These are phyloP conservation scores for Apiospora malaysiana DNA, from an alignment of 2,329 filamentous ascomycete genomes.

Conservation along the genomic window DNA sequence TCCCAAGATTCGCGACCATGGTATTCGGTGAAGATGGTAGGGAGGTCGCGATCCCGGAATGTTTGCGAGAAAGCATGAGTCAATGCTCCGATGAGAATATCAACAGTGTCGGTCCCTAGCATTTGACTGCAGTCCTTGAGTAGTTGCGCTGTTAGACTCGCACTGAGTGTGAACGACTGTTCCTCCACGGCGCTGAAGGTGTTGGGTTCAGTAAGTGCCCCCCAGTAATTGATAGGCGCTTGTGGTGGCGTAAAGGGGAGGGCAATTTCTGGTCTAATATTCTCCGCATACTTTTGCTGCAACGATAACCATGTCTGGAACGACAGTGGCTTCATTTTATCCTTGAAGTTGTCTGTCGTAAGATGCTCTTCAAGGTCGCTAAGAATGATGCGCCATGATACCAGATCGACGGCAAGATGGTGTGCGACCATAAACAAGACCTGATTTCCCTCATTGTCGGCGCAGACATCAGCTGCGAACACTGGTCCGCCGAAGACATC, in stretches of 20 bases:
- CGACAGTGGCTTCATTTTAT: not conserved
- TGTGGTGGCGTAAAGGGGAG: conserved; percentile 19
- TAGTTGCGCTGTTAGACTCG: not conserved
- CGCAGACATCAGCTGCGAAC: not conserved
- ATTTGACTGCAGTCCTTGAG: conserved; percentile 22
- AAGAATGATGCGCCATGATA: conserved; percentile 6
- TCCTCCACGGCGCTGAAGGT: conserved; percentile 20
- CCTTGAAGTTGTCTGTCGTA: not conserved
- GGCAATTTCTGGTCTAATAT: conserved; percentile 19
- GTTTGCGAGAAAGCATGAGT: conserved; percentile 17
- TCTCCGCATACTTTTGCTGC: conserved; percentile 20
- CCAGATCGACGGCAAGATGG: conserved; percentile 6
- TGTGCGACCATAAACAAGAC: conserved; percentile 5
- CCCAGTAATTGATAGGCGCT: conserved; percentile 20
- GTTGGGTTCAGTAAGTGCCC: conserved; percentile 12
- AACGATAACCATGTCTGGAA: not conserved
- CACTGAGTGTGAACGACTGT: conserved; percentile 15
- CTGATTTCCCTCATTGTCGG: not conserved
- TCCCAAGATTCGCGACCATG: conserved; percentile 23
- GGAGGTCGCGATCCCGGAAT: conserved; percentile 18
- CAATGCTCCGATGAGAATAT: conserved; percentile 23
- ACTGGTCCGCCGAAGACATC: not conserved
- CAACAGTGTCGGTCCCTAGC: conserved; percentile 22
- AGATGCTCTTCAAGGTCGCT: not conserved
- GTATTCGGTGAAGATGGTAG: conserved; percentile 22